Evolutionary conservation across 495 filamentous ascomycete genomes (phyloP), one percentile per base, ranked within the genome.

Genomic region (Lasiosphaeria ovina): DNA sequence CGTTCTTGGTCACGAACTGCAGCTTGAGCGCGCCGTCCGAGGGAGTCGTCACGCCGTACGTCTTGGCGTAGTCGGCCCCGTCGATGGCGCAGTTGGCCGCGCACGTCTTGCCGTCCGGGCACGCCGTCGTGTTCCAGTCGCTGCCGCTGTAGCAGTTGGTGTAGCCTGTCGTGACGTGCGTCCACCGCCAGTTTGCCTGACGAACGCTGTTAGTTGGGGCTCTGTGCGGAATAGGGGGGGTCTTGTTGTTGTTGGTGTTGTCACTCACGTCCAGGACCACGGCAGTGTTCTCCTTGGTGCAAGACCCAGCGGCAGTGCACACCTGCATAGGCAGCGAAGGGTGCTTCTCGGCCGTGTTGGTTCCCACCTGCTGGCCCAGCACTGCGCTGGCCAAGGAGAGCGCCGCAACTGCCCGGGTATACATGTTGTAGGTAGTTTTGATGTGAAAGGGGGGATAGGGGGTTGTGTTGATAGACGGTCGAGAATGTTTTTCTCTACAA

Each of bases 111-210:
- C 81, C 74, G 64, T 81, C 74, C 1, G 81, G 71, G 73, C 86
- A 89, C 55, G 80, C 63, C 24, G 77, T 68, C 9, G 76, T 63
- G 66, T 87, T 79, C 85, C 85, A 89, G 4, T 62, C 67, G 66
- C 80, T 83, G 59, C 84, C 86, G 45, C 71, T 79, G 69, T 87
- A 89, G 82, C 86, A 89, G 73, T 88, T 88, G 64, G 80, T 83
- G 64, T 72, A 83, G 59, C 79, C 74, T 40, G 64, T 66, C 10
- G 73, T 79, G 17, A 68, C 68, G 71, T 89, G 86, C 31, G 85
- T 72, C 86, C 86, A 89, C 36, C 86, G 81, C 86, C 86, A 89
- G 74, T 89, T 89, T 61, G 85, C 24, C 67, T 69, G 16, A 47
- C 44, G 44, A 14, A 11, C 16, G 12, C 55, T 31, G 24, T 33